These are phyloP conservation scores for Cydonia oblonga DNA, from an alignment of 331 rosid genomes.

Conservation along the genomic window DNA sequence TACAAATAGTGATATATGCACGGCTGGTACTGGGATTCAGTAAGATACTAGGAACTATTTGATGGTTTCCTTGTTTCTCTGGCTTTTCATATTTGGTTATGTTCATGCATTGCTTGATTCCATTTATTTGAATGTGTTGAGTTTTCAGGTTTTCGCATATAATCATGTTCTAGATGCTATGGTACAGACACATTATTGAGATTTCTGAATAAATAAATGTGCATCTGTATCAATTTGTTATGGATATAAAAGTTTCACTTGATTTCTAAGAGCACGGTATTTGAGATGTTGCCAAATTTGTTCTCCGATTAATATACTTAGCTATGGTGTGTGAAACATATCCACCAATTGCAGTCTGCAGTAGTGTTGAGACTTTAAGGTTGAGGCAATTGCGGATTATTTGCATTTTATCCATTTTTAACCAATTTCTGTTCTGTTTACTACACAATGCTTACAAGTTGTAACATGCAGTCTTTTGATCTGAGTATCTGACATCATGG, in stretches of 20 bases:
- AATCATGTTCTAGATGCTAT: neutral
- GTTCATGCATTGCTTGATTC: neutral
- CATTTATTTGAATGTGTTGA: neutral
- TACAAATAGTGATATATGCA: slow-evolving; percentile 40
- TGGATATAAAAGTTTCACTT: neutral
- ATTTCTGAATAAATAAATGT: neutral
- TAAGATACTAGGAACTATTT: slow-evolving; percentile 26
- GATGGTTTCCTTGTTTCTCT: neutral
- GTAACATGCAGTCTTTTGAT: neutral
- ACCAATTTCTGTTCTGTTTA: neutral
- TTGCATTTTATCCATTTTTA: neutral
- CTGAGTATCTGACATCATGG: neutral
- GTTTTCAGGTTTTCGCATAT: neutral
- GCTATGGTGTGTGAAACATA: neutral
- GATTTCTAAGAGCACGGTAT: neutral
- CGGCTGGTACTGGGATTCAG: slow-evolving; percentile 77
- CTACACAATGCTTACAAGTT: neutral
- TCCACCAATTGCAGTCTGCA: neutral
- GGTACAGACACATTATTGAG: neutral
- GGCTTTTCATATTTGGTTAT: neutral
- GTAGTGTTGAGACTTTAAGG: neutral
- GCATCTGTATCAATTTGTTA: neutral
- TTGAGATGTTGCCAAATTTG: neutral
- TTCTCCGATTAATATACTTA: neutral
- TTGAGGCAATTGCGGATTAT: neutral